Evolutionary conservation across 2,329 filamentous ascomycete species (phyloP).

Genomic region (Venturia asperata): DNA sequence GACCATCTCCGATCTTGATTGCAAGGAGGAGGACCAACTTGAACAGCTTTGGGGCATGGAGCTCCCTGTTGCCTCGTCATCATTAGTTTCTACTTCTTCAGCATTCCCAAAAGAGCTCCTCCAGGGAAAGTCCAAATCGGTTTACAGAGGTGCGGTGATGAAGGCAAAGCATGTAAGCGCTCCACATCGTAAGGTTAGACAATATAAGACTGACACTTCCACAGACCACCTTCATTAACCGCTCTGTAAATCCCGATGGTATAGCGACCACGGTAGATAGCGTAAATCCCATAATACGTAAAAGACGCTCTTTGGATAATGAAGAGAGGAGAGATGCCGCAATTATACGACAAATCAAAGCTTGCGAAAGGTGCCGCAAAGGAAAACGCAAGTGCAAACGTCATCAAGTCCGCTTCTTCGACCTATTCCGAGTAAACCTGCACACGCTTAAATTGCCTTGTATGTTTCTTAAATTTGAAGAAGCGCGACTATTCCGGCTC

Average conservation of each 20-base stretch:
- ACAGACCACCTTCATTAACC: background rate
- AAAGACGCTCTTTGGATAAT: background rate
- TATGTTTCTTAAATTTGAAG: constrained; percentile 19
- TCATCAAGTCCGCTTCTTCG: constrained; percentile 13
- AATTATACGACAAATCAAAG: background rate
- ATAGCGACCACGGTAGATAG: background rate
- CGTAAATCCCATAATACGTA: background rate
- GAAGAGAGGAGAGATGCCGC: background rate
- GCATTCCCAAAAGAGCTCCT: background rate
- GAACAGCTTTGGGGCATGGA: background rate
- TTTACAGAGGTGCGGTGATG: too few species aligned
- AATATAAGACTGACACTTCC: background rate
- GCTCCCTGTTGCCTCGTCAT: background rate
- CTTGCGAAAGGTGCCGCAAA: background rate
- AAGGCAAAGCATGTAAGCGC: background rate
- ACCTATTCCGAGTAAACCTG: background rate
- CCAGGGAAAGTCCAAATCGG: background rate
- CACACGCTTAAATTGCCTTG: constrained; percentile 16
- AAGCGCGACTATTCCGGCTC: constrained; percentile 21
- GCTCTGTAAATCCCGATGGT: background rate
- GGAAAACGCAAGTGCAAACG: constrained; percentile 4
- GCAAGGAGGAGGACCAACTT: background rate
- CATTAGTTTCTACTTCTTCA: background rate
- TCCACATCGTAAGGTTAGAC: background rate
- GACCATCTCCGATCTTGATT: background rate